These are phyloP conservation scores for Fagopyrum tataricum DNA, from an alignment of 148 eudicot species.

Conservation along the genomic window DNA sequence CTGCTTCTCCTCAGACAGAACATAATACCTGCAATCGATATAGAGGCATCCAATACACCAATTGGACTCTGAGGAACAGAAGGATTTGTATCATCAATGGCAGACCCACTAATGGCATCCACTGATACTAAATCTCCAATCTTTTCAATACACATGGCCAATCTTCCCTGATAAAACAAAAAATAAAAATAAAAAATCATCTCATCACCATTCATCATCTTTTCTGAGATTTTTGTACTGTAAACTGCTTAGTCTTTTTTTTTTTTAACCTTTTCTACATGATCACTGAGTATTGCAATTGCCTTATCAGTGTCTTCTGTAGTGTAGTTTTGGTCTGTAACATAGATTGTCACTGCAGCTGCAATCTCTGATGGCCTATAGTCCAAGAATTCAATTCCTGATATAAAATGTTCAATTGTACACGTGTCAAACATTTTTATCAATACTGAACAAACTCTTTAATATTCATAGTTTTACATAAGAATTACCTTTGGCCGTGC, in stretches of 20 bases:
- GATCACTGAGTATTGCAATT: slow-evolving; percentile 30
- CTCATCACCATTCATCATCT: not conserved
- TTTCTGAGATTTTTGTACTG: too few species aligned
- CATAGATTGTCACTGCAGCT: slow-evolving; percentile 79
- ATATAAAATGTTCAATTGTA: not conserved
- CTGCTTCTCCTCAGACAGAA: slow-evolving; percentile 98
- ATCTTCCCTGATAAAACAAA: slow-evolving; percentile 45
- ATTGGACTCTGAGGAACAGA: slow-evolving; percentile 67
- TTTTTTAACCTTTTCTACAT: slow-evolving; percentile 61
- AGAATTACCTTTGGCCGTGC: slow-evolving; percentile 45
- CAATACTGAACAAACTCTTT: not conserved
- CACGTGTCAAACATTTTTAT: too few species aligned
- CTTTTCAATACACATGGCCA: slow-evolving; percentile 56
- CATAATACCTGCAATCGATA: too few species aligned
- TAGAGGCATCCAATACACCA: slow-evolving; percentile 64
- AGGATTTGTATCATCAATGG: slow-evolving; percentile 18
- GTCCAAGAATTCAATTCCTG: slow-evolving; percentile 79
- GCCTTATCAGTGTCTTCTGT: slow-evolving; percentile 44
- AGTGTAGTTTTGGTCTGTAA: slow-evolving; percentile 43
- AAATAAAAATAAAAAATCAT: too few species aligned
- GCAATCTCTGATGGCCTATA: slow-evolving; percentile 87
- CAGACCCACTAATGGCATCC: slow-evolving; percentile 8
- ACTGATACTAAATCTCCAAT: slow-evolving; percentile 33
- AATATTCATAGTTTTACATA: not conserved
- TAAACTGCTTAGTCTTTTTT: not conserved